Conservation (phyloP, 805 yeast genomes). For the Wickerhamiella domercqiae region DNA sequence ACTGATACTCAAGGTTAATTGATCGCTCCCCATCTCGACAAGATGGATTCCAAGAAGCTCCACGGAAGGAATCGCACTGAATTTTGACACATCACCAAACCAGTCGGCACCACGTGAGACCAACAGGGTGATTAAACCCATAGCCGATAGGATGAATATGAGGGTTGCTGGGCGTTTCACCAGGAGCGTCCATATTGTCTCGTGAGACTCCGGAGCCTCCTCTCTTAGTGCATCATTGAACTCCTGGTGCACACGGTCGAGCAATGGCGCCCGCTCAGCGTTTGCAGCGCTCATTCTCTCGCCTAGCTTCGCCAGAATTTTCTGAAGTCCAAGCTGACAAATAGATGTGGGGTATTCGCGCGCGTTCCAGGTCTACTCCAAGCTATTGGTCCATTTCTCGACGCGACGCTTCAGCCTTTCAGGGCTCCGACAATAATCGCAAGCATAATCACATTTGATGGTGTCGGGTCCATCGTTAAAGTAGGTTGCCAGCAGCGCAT, state of each 20-base stretch:
- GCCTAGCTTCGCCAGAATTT: too few relatives aligned
- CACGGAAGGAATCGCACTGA: background rate
- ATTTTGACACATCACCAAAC: background rate
- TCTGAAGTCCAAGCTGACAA: too few relatives aligned
- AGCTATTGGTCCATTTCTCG: constrained; percentile 14
- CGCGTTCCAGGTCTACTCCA: too few relatives aligned
- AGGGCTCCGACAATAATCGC: constrained; percentile 58
- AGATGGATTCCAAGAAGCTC: background rate
- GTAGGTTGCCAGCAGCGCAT: constrained; percentile 72
- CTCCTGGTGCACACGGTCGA: constrained; percentile 7
- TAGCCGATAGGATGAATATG: constrained; percentile 8
- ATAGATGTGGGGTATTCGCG: too few relatives aligned
- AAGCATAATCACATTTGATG: constrained; percentile 42
- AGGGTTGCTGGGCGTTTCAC: constrained; percentile 12
- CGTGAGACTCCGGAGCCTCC: constrained; percentile 9
- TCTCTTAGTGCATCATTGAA: constrained; percentile 12
- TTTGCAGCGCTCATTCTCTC: background rate
- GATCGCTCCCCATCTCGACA: background rate
- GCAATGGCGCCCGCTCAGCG: constrained; percentile 1
- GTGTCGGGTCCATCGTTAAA: constrained; percentile 60
- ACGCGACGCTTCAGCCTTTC: constrained; percentile 6
- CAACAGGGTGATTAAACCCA: constrained; percentile 4
- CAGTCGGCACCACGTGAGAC: background rate
- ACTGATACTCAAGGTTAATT: background rate
- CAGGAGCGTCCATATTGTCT: constrained; percentile 6